Conservation (phyloP, 768 basidiomycete genomes). For the Tylopilus sp. region DNA sequence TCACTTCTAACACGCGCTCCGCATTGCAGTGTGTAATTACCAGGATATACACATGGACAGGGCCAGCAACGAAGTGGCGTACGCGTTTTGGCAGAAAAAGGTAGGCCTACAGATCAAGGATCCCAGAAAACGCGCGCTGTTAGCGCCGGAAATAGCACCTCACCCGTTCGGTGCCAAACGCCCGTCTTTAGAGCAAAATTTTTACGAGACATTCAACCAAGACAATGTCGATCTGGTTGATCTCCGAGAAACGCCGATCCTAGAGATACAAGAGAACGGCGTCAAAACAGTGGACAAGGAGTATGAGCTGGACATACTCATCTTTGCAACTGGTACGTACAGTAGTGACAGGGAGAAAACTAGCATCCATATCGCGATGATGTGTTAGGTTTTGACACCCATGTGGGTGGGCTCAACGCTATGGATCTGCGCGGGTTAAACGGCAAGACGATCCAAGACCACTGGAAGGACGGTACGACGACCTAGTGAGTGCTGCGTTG, state of each 20-base stretch:
- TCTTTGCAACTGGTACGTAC: constrained; percentile 14
- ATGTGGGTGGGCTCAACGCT: constrained; percentile 2
- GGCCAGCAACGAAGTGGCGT: no score
- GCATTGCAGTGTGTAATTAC: no score
- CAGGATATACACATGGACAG: no score
- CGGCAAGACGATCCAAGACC: not conserved
- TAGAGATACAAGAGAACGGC: constrained; percentile 9
- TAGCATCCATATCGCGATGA: not conserved
- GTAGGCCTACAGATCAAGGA: no score
- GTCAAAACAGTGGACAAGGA: constrained; percentile 7
- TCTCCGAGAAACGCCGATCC: constrained; percentile 1
- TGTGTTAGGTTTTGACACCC: constrained; percentile 12
- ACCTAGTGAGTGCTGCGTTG: not conserved
- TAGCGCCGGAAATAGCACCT: constrained; percentile 11
- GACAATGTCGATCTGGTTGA: constrained; percentile 18
- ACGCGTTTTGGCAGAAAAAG: constrained; percentile 13
- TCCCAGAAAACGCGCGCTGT: constrained; percentile 1
- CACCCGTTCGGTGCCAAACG: constrained; percentile 12
- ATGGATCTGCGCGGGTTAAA: constrained; percentile 13
- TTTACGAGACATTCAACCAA: constrained; percentile 14
- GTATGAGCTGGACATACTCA: constrained; percentile 10
- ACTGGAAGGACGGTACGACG: not conserved
- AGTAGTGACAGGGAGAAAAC: not conserved
- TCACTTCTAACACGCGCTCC: no score
- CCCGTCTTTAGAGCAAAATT: constrained; percentile 8